Conservation (phyloP, 345 rosid species). For the Psidium friedrichsthalianum region DNA sequence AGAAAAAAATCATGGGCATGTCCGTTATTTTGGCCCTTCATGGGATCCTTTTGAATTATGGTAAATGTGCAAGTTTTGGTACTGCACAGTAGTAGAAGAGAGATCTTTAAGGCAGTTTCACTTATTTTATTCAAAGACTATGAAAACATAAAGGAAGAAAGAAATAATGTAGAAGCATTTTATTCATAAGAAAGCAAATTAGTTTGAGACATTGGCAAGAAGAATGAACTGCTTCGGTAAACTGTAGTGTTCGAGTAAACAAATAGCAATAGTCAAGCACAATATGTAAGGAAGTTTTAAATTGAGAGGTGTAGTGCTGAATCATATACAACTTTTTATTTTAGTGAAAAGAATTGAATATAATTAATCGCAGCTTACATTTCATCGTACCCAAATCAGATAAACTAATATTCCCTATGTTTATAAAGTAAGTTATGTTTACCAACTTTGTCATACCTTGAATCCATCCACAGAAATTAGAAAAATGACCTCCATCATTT, state of each 20-base stretch:
- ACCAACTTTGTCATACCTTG: too few relatives aligned
- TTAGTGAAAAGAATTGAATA: too few relatives aligned
- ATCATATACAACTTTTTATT: too few relatives aligned
- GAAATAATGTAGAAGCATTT: not conserved
- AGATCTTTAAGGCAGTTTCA: not conserved
- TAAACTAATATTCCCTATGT: too few relatives aligned
- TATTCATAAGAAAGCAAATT: not conserved
- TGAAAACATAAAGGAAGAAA: not conserved
- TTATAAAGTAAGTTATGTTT: too few relatives aligned
- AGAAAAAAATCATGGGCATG: not conserved
- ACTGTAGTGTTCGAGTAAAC: not conserved
- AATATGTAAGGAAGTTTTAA: not conserved
- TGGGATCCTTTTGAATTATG: too few relatives aligned
- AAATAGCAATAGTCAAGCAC: not conserved
- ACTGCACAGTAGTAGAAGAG: not conserved
- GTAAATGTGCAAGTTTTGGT: not conserved
- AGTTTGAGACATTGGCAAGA: not conserved
- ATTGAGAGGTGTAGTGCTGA: not conserved
- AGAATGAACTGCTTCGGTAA: not conserved
- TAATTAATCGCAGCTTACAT: too few relatives aligned
- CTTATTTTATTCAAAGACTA: not conserved
- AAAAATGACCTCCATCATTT: too few relatives aligned
- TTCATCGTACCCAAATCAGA: too few relatives aligned
- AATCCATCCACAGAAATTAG: too few relatives aligned
- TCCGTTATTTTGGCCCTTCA: too few relatives aligned